Evolutionary conservation across 73 alveolate genomes (phyloP), one percentile per base, ranked within the genome.

Genomic region (Symbiodinium pilosum): DNA sequence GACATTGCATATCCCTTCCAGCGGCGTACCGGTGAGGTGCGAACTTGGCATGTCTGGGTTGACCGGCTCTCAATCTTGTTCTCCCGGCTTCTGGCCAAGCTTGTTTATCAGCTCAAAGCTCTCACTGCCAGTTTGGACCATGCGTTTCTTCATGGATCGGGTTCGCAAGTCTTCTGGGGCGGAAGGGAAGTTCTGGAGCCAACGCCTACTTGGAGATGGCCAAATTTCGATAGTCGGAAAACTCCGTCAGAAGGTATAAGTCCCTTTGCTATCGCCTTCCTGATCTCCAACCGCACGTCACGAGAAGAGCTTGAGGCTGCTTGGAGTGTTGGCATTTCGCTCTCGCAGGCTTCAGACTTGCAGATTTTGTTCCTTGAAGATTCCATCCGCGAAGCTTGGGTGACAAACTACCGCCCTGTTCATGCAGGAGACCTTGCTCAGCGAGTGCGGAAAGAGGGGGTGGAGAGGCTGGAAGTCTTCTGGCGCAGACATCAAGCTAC

Each of bases 1-100:
- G 86, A 84, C 18, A 69, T 89, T 64, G 47, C 47, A 4, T 89
- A 89, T 51, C 95, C 95, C 12, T 89, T 64, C 69, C 95, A 41
- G 20, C 73, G 95, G n/a, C 71, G 43, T 18, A 43, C 28, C 28
- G 95, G 95, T 16, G 75, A 43, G 8, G 95, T 89, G 30, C 44
- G 95, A 24, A 89, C 95, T n/a, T 89, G 95, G 95, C 95, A 89
- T 40, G 95, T 89, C 75, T 89, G 68, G 75, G 95, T 89, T 32
- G 95, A 89, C 34, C 95, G 95, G 38, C 47, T 64, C 26, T 89
- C 95, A 38, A 89, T 89, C 43, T 56, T 68, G 21, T 89, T 89
- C 75, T 68, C 95, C 3, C 86, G 98, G 83, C 56, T 73, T 36
- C 59, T 92, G 88, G 98, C 98, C 44, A 92, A 92, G 83, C 83